Conservation (phyloP, 305 asterid genomes). For the Rubia balearica region DNA sequence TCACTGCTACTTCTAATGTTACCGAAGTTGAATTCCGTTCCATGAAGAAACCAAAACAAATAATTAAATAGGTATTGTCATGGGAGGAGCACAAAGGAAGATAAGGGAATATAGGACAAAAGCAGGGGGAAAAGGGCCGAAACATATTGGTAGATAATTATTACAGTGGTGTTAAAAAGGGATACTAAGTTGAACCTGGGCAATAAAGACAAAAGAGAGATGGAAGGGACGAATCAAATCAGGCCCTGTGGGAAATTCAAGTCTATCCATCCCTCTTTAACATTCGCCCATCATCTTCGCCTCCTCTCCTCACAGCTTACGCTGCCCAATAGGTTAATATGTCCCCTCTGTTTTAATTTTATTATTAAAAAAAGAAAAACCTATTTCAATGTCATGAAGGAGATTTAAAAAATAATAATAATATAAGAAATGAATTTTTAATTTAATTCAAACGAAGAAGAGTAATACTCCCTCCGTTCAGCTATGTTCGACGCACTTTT, state of each 20-base stretch:
- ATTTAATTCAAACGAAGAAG: too few relatives aligned
- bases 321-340: not conserved
- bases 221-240: constrained; percentile 36
- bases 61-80: not conserved
- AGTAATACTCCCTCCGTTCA: too few relatives aligned
- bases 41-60: not conserved
- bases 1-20: too few relatives aligned
- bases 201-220: constrained; percentile 39
- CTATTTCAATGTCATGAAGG: too few relatives aligned
- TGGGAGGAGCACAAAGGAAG: not conserved
- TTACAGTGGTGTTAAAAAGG: not conserved
- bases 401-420: too few relatives aligned
- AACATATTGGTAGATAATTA: not conserved
- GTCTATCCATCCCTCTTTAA: constrained; percentile 46
- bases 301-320: constrained; percentile 19
- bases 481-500: too few relatives aligned
- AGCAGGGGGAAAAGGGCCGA: constrained; percentile 12
- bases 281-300: constrained; percentile 47
- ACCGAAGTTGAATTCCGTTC: too few relatives aligned
- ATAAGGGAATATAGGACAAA: constrained; percentile 8
- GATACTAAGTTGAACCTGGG: constrained; percentile 32
- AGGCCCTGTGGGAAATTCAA: constrained; percentile 44
- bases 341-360: not conserved
- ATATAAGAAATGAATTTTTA: too few relatives aligned
- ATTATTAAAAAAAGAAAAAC: too few relatives aligned